These are phyloP conservation scores for Furcasterigmium sp. DNA, from an alignment of 2,329 filamentous ascomycete genomes.

Conservation along the genomic window DNA sequence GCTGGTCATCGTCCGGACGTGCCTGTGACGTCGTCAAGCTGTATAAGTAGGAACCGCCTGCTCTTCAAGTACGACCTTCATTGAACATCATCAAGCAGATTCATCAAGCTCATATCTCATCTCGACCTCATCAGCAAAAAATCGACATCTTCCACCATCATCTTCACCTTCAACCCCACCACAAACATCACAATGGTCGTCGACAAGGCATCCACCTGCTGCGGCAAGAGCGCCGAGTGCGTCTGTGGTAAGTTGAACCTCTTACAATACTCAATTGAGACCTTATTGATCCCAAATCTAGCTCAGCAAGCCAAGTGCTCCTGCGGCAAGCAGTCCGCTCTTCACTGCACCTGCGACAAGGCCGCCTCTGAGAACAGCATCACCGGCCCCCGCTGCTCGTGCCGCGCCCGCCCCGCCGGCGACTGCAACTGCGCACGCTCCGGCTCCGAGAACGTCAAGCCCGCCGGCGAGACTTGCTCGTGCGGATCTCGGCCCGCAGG, in stretches of 20 bases:
- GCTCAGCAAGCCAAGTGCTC: conserved; percentile 71
- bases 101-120: not conserved
- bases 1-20: too few relatives aligned
- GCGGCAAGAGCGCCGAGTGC: conserved; percentile 47
- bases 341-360: conserved; percentile 82
- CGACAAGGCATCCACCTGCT: conserved; percentile 46
- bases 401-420: conserved; percentile 73
- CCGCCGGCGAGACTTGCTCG: conserved; percentile 58
- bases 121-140: not conserved
- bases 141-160: not conserved
- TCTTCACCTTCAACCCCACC: not conserved
- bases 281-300: conserved; percentile 22
- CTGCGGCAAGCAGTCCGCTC: conserved; percentile 81
- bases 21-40: not conserved
- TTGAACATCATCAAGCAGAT: not conserved
- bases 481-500: conserved; percentile 72
- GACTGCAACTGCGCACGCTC: conserved; percentile 78
- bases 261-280: not conserved
- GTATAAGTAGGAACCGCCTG: not conserved
- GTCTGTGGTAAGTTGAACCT: conserved; percentile 43
- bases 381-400: conserved; percentile 72
- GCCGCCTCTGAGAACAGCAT: conserved; percentile 69
- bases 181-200: conserved; percentile 22
- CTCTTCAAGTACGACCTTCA: not conserved
- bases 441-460: conserved; percentile 60